Evolutionary conservation across 2,329 filamentous ascomycete species (phyloP).

Genomic region (Paecilomyces dactylethromorphus): DNA sequence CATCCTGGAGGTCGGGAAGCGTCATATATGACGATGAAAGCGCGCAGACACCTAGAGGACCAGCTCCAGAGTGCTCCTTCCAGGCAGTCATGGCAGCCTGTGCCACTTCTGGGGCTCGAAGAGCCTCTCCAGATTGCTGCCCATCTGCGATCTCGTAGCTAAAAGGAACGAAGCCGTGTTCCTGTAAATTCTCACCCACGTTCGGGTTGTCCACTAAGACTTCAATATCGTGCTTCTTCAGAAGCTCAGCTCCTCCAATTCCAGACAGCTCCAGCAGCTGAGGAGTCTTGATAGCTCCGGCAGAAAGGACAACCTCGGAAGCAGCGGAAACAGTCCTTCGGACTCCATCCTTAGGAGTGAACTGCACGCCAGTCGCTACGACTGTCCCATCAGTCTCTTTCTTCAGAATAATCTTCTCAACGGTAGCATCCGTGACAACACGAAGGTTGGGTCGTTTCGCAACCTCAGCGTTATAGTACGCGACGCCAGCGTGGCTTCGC

Average conservation of each 20-base stretch:
- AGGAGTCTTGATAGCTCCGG: slow-evolving; percentile 39
- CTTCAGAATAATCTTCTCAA: slow-evolving; percentile 8
- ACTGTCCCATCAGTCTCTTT: background rate
- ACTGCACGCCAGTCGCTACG: slow-evolving; percentile 38
- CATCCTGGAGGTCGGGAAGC: background rate
- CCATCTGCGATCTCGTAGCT: slow-evolving; percentile 3
- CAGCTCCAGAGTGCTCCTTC: slow-evolving; percentile 3
- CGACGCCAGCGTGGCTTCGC: slow-evolving; percentile 11
- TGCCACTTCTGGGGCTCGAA: background rate
- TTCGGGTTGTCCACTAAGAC: slow-evolving; percentile 27
- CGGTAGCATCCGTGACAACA: slow-evolving; percentile 10
- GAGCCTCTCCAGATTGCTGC: background rate
- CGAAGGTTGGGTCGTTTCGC: slow-evolving; percentile 10
- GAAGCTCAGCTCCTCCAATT: slow-evolving; percentile 32
- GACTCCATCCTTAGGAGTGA: slow-evolving; percentile 16
- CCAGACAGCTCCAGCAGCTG: slow-evolving; percentile 43
- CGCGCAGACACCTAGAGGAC: slow-evolving; percentile 1
- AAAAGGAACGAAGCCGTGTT: slow-evolving; percentile 11
- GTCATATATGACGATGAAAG: slow-evolving; percentile 2
- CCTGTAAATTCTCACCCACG: slow-evolving; percentile 34
- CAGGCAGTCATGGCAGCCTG: slow-evolving; percentile 3
- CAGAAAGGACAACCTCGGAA: slow-evolving; percentile 44
- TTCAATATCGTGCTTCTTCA: slow-evolving; percentile 29
- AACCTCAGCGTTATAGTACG: slow-evolving; percentile 7
- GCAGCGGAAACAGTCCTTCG: slow-evolving; percentile 1